Base-by-base conservation (phyloP, 257 asterid genomes). In the Solanum raphanifolium region DNA sequence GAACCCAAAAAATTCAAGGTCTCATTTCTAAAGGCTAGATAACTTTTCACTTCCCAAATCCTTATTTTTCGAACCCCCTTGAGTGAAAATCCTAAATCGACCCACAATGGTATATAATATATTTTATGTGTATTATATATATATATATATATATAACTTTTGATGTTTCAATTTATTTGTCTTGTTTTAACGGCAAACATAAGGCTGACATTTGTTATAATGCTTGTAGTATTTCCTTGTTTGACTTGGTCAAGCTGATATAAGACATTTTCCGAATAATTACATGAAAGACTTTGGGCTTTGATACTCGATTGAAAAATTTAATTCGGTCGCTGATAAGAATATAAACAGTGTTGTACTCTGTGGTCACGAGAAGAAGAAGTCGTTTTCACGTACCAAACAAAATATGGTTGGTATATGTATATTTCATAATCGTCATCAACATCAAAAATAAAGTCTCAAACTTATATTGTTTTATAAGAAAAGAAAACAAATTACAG, bases 271-370 rank as follows among this genome's bases (percentile, higher is more conserved):
- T 13, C 8, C 5, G 20, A 6, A 74, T 21, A 72, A 35, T 73
- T 36, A 39, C 58, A 38, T 75, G 55, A 75, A 35, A 73, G 55
- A 36, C 5, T 38, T 12, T 38, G 10, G 69, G 48, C 25, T n/a
- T 6, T 4, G 5, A 23, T 38, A 23, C 0, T 13, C 5, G 3
- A 18, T 52, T 0, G 4, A 18, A 72, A 32, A 72, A 0, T 34
- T 34, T 73, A 1, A 73, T 8, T 73, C 2, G 0, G 41, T 0
- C 2, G 2, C 23, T 72, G 13, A 71, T 16, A 16, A 29, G 0
- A 32, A 32, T 32, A 16, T 18, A 32, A 52, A 21, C 0, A 35
- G 5, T 7, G 6, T 34, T 18, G 79, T 34, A 73, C 8, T 20
- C n/a, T 25, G 1, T 25, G 13, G 62, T 78, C 84, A 13, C 36